These are phyloP conservation scores for Verticillium zaregamsianum DNA, from an alignment of 2,329 filamentous ascomycete genomes.

Conservation along the genomic window DNA sequence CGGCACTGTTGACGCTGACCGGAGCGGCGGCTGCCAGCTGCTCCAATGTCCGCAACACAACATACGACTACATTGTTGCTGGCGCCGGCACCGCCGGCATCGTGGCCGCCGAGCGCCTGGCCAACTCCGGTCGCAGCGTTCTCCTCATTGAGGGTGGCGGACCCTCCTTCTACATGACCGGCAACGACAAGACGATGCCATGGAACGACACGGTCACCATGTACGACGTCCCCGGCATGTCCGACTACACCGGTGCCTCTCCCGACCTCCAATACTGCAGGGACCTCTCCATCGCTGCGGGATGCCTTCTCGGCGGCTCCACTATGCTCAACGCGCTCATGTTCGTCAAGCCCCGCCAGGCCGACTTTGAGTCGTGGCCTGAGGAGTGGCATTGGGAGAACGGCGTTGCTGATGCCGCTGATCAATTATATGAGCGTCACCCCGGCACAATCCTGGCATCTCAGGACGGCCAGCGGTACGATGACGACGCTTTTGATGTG, in stretches of 20 bases:
- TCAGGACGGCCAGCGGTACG: constrained; percentile 15
- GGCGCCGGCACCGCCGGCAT: constrained; percentile 13
- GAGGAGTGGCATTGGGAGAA: constrained; percentile 13
- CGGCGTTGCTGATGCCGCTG: constrained; percentile 12
- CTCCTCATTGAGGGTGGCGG: constrained; percentile 22
- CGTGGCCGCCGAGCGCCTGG: constrained; percentile 9
- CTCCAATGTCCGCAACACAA: too few species aligned
- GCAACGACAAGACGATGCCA: constrained; percentile 13
- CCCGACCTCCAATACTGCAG: too few species aligned
- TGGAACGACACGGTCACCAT: constrained; percentile 20
- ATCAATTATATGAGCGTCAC: constrained; percentile 13
- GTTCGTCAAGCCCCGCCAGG: constrained; percentile 15
- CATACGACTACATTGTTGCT: constrained; percentile 14
- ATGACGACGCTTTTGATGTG: constrained; percentile 12
- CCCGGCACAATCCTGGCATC: constrained; percentile 13
- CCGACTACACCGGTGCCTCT: background rate
- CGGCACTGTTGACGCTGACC: too few species aligned
- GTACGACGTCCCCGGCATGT: constrained; percentile 15
- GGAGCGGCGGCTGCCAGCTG: too few species aligned
- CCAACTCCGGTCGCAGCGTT: constrained; percentile 11
- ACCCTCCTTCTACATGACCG: constrained; percentile 11
- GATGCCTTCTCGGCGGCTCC: constrained; percentile 26
- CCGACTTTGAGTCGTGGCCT: constrained; percentile 14
- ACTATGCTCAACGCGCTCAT: constrained; percentile 21
- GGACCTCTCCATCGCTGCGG: constrained; percentile 12